phyloP scores from a whole-genome alignment of 805 yeast species.

The Tetrapisispora pingtungensis region DNA sequence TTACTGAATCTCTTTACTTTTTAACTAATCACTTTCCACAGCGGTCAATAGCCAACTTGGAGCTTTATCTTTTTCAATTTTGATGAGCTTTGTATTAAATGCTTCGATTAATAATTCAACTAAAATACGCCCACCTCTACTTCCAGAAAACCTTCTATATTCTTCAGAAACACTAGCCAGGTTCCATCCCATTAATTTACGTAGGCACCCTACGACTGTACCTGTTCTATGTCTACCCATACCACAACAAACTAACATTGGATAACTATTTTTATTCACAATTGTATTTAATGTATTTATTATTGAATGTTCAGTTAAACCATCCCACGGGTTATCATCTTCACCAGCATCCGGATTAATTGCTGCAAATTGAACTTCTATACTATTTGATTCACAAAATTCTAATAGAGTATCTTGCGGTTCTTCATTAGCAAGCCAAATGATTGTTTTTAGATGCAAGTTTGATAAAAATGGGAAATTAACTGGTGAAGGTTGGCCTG shows the following conservation, averaged over 20 bases:
- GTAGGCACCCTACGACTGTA: slow-evolving; percentile 86
- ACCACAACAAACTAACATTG: slow-evolving; percentile 87
- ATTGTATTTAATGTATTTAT: slow-evolving; percentile 70
- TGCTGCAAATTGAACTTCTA: slow-evolving; percentile 74
- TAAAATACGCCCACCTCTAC: slow-evolving; percentile 81
- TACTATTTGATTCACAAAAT: slow-evolving; percentile 63
- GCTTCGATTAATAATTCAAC: slow-evolving; percentile 82
- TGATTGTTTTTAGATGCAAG: slow-evolving; percentile 63
- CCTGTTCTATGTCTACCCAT: slow-evolving; percentile 99
- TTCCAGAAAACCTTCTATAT: slow-evolving; percentile 86
- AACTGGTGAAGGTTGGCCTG: slow-evolving; percentile 92
- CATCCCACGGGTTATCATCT: slow-evolving; percentile 89
- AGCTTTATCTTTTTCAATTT: slow-evolving; percentile 22
- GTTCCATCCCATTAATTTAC: slow-evolving; percentile 96
- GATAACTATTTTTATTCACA: slow-evolving; percentile 63
- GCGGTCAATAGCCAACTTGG: slow-evolving; percentile 28
- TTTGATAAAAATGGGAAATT: slow-evolving; percentile 78
- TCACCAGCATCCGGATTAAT: slow-evolving; percentile 64
- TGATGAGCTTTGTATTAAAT: slow-evolving; percentile 25
- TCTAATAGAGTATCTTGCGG: slow-evolving; percentile 82
- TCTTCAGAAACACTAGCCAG: slow-evolving; percentile 88
- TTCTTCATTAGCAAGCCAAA: slow-evolving; percentile 94
- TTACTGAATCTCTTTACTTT: background rate
- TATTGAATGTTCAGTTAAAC: slow-evolving; percentile 73
- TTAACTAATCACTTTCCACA: slow-evolving; percentile 4